Percentiles rank a stretch among this genome's conserved stretches.
Conservation (phyloP, 2,329 filamentous ascomycete genomes). For the Alternaria metachromatica region DNA sequence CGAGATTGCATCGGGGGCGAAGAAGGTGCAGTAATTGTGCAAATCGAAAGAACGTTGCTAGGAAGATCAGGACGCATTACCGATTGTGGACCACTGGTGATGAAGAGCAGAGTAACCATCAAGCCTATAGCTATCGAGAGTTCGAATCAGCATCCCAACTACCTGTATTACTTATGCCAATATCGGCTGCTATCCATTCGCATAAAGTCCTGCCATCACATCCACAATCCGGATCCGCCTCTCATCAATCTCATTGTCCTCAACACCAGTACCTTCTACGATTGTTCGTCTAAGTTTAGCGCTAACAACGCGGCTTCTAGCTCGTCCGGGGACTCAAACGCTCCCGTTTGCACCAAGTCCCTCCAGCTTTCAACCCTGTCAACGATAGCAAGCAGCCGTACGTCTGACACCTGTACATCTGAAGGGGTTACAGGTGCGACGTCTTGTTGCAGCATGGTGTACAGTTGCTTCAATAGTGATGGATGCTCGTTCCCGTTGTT, state of each 20-base stretch:
- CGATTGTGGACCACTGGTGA: background rate
- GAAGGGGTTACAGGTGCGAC: background rate
- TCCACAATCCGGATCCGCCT: background rate
- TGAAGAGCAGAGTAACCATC: background rate
- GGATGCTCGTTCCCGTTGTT: background rate
- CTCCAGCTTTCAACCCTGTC: background rate
- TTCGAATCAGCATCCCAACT: background rate
- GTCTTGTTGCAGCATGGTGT: background rate
- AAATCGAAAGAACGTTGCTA: background rate
- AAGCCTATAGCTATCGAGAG: background rate
- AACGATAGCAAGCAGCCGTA: background rate
- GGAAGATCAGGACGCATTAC: background rate
- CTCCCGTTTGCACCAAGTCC: background rate
- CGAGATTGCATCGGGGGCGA: constrained; percentile 10
- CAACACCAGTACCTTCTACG: background rate
- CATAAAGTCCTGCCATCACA: background rate
- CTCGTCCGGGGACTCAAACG: background rate
- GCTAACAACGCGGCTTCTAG: background rate
- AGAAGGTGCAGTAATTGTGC: constrained; percentile 15
- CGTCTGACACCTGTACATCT: background rate
- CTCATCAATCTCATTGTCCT: background rate
- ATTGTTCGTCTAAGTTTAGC: background rate
- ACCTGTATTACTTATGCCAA: background rate
- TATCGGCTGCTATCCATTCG: background rate
- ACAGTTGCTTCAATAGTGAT: background rate